Conservation (phyloP, 192 early-diverging fungal genomes). For the Coemansia sp. region DNA sequence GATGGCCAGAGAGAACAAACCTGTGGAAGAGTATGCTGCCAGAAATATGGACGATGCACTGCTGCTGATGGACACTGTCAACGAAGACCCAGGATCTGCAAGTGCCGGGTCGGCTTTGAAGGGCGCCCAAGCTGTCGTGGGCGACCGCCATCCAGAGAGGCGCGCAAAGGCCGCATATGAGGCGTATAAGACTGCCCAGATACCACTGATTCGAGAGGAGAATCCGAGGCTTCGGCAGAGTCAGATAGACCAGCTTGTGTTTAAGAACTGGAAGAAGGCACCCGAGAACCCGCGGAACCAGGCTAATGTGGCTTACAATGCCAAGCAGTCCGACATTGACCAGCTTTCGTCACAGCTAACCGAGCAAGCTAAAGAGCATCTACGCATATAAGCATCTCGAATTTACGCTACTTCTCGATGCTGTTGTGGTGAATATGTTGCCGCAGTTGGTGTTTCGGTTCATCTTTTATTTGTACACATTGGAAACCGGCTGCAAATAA, state of each 20-base stretch:
- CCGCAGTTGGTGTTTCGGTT: background rate
- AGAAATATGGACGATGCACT: constrained; percentile 85
- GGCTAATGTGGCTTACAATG: constrained; percentile 70
- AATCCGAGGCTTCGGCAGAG: constrained; percentile 74
- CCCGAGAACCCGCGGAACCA: constrained; percentile 82
- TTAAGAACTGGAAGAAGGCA: constrained; percentile 75
- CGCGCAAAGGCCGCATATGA: constrained; percentile 76
- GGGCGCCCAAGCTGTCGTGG: constrained; percentile 48
- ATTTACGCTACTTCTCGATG: background rate
- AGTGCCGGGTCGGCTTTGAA: constrained; percentile 8
- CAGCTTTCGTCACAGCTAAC: constrained; percentile 51
- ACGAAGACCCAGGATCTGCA: constrained; percentile 12
- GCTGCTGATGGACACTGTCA: constrained; percentile 62
- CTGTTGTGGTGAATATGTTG: background rate
- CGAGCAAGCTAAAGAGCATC: constrained; percentile 33
- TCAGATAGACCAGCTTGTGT: constrained; percentile 77
- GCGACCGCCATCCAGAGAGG: constrained; percentile 89
- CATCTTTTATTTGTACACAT: background rate
- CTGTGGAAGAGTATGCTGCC: constrained; percentile 71
- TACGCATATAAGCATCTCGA: constrained; percentile 17
- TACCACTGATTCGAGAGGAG: constrained; percentile 73
- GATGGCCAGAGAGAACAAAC: constrained; percentile 6
- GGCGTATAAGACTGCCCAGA: constrained; percentile 69
- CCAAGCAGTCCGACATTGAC: constrained; percentile 61
- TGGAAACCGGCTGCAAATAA: background rate